Conservation (phyloP, 2,329 filamentous ascomycete species). For the Emergomyces orientalis region DNA sequence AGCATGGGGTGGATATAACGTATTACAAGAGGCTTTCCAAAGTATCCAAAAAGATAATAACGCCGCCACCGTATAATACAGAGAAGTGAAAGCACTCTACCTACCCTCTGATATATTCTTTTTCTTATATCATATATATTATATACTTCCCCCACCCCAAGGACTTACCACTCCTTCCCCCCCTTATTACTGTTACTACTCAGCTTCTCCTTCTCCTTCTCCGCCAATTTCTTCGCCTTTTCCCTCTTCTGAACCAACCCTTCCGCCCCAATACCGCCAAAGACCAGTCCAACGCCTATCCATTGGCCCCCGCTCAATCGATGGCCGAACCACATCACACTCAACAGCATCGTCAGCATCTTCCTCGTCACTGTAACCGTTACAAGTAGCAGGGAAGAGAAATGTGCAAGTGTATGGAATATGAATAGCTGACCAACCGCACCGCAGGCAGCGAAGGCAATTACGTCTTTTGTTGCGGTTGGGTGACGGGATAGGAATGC, state of each 20-base stretch:
- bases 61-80: not conserved
- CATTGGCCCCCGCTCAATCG: conserved; percentile 80
- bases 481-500: conserved; percentile 74
- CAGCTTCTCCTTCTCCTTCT: conserved; percentile 46
- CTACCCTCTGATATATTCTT: not conserved
- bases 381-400: conserved; percentile 83
- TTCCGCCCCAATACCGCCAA: conserved; percentile 90
- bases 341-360: conserved; percentile 98
- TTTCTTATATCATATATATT: not conserved
- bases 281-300: conserved; percentile 84
- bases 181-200: not conserved
- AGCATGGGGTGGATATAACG: not conserved
- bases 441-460: conserved; percentile 82
- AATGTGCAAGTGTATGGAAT: conserved; percentile 88
- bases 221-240: conserved; percentile 69
- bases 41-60: not conserved
- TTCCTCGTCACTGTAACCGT: conserved; percentile 96
- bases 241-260: conserved; percentile 69
- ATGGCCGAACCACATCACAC: conserved; percentile 90
- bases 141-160: not conserved
- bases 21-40: not conserved
- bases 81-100: not conserved
- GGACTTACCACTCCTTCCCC: not conserved
- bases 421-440: conserved; percentile 95
- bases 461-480: conserved; percentile 71